phyloP scores from a whole-genome alignment of 768 basidiomycete species.

The Boletus barrowsii region DNA sequence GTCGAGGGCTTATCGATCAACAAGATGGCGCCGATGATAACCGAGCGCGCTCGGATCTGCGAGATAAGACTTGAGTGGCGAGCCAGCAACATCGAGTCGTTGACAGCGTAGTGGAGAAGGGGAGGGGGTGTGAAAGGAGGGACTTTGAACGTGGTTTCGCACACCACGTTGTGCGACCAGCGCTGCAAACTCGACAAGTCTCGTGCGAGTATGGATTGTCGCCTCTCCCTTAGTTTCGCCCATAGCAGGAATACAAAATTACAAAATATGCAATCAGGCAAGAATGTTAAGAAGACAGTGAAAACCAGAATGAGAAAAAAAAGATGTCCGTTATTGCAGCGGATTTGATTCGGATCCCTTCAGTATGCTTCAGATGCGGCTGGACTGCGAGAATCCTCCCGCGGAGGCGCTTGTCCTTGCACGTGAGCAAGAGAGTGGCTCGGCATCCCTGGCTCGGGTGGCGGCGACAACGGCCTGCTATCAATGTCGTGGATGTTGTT shows the following conservation, averaged over 20 bases:
- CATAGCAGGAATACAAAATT: conserved; percentile 31
- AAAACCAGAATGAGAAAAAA: conserved; percentile 34
- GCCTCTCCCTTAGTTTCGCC: conserved; percentile 27
- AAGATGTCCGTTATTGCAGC: conserved; percentile 27
- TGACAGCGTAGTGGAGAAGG: conserved; percentile 26
- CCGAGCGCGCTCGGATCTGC: conserved; percentile 35
- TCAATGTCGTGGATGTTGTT: conserved; percentile 40
- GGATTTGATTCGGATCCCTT: conserved; percentile 17
- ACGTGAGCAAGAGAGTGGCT: conserved; percentile 52
- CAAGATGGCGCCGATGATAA: conserved; percentile 35
- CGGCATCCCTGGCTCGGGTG: conserved; percentile 50
- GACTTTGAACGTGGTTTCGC: conserved; percentile 23
- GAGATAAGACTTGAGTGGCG: conserved; percentile 26
- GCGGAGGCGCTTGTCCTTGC: conserved; percentile 58
- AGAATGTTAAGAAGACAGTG: conserved; percentile 30
- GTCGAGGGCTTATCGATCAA: conserved; percentile 44
- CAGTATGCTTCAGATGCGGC: conserved; percentile 32
- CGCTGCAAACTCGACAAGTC: conserved; percentile 27
- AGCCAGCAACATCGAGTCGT: conserved; percentile 40
- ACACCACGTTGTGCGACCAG: conserved; percentile 36
- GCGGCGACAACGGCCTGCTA: conserved; percentile 58
- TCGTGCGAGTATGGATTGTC: conserved; percentile 15
- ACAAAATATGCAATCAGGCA: conserved; percentile 31
- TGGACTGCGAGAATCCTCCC: conserved; percentile 55
- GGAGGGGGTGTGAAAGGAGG: not conserved